Conservation (phyloP, 805 yeast genomes). For the Pichia rugopelliculosa region DNA sequence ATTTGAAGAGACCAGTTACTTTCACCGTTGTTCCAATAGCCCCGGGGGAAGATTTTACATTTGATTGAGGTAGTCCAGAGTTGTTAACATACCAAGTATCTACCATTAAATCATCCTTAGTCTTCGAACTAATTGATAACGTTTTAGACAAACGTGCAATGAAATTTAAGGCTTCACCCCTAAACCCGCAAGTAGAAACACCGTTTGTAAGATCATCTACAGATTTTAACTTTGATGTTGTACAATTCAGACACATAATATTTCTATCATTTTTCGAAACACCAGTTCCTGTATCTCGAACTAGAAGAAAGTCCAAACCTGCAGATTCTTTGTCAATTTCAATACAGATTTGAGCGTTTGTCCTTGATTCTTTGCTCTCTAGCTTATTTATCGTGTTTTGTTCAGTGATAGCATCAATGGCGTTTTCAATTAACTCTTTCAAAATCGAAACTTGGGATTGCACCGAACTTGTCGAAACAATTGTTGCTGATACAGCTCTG, state of each 20-base stretch:
- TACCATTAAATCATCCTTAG: conserved; percentile 25
- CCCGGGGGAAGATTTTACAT: conserved; percentile 20
- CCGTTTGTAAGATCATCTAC: conserved; percentile 26
- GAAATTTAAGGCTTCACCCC: conserved; percentile 43
- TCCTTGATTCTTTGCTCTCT: not conserved
- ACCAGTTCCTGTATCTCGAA: conserved; percentile 38
- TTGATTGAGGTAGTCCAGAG: conserved; percentile 21
- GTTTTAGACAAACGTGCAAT: conserved; percentile 28
- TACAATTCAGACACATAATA: conserved; percentile 30
- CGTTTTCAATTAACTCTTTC: conserved; percentile 36
- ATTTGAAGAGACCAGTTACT: conserved; percentile 26
- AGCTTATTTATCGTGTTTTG: not conserved
- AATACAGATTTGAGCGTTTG: conserved; percentile 24
- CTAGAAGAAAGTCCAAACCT: conserved; percentile 26
- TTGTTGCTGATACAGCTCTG: conserved; percentile 16
- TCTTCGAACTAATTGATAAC: conserved; percentile 27
- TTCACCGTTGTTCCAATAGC: conserved; percentile 32
- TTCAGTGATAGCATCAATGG: conserved; percentile 29
- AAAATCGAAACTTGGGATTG: conserved; percentile 31
- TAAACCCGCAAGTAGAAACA: conserved; percentile 35
- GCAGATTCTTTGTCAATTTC: conserved; percentile 34
- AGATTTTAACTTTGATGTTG: conserved; percentile 36
- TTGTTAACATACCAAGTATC: conserved; percentile 31
- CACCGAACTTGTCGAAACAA: conserved; percentile 27
- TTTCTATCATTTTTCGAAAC: conserved; percentile 25